Conservation (phyloP, 345 rosid species). For the Eucalyptus victrix region DNA sequence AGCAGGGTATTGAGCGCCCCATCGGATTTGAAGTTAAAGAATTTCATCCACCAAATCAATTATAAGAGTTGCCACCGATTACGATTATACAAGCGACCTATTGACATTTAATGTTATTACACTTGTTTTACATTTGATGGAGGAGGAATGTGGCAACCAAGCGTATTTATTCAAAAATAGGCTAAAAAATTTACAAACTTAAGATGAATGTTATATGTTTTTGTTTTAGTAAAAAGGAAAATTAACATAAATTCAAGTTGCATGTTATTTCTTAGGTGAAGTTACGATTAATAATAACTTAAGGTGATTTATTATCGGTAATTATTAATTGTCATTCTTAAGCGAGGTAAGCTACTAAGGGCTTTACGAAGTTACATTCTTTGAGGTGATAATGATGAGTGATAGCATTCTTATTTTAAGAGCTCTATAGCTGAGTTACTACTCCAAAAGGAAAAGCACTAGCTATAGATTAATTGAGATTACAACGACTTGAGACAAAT, state of each 20-base stretch:
- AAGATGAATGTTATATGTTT: not conserved
- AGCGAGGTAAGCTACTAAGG: no score
- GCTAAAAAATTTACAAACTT: not conserved
- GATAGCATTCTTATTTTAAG: not conserved
- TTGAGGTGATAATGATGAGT: no score
- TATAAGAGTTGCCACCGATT: accelerated
- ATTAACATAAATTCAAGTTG: not conserved
- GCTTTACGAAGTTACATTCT: no score
- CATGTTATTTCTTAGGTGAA: not conserved
- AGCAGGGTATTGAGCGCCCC: accelerated
- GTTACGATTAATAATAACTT: not conserved
- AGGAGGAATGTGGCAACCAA: accelerated
- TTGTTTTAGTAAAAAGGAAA: not conserved
- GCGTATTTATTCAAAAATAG: accelerated
- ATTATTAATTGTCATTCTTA: not conserved
- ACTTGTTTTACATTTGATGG: accelerated
- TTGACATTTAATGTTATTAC: not conserved
- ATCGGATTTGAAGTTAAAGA: accelerated
- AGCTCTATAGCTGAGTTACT: not conserved
- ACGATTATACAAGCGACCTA: accelerated
- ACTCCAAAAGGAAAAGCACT: not conserved
- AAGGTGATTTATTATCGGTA: not conserved
- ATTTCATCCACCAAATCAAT: not conserved
- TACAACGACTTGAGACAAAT: not conserved
- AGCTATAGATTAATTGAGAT: not conserved